These are phyloP conservation scores for Erysimum pusillum DNA, from an alignment of 441 rosid species.

Conservation along the genomic window DNA sequence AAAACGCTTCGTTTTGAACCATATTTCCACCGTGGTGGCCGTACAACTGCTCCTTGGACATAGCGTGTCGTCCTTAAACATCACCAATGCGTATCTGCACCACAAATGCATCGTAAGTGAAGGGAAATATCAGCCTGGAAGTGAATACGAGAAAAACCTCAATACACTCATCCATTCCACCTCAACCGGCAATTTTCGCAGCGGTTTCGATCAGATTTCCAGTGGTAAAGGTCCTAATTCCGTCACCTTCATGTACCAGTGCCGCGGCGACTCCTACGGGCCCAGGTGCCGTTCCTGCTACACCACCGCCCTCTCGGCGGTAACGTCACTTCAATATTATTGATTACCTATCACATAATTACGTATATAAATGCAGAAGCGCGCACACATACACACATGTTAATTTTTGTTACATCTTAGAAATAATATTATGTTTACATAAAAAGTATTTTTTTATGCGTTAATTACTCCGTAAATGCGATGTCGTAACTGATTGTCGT, in stretches of 20 bases:
- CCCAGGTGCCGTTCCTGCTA: conserved; percentile 60
- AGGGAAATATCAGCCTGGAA: conserved; percentile 2
- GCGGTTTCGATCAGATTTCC: background rate
- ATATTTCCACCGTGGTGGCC: background rate
- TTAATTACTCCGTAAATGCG: background rate
- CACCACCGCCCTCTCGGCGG: conserved; percentile 53
- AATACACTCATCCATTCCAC: conserved; percentile 26
- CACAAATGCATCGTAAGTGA: conserved; percentile 54
- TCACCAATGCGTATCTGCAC: conserved; percentile 33
- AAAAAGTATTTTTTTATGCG: background rate
- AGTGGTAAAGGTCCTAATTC: background rate
- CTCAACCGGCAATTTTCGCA: conserved; percentile 15
- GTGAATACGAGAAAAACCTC: conserved; percentile 1
- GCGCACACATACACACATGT: background rate
- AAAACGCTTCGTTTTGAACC: background rate
- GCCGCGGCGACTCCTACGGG: background rate
- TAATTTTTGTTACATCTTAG: background rate
- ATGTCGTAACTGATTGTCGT: background rate
- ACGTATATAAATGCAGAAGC: background rate
- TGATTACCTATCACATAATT: background rate
- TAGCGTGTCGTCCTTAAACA: background rate
- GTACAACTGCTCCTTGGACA: background rate
- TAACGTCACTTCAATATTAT: conserved; percentile 20
- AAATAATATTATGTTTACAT: background rate
- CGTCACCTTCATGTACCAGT: conserved; percentile 3